These are phyloP conservation scores for Tylopilus balloui DNA, from an alignment of 768 basidiomycete species.

Conservation along the genomic window DNA sequence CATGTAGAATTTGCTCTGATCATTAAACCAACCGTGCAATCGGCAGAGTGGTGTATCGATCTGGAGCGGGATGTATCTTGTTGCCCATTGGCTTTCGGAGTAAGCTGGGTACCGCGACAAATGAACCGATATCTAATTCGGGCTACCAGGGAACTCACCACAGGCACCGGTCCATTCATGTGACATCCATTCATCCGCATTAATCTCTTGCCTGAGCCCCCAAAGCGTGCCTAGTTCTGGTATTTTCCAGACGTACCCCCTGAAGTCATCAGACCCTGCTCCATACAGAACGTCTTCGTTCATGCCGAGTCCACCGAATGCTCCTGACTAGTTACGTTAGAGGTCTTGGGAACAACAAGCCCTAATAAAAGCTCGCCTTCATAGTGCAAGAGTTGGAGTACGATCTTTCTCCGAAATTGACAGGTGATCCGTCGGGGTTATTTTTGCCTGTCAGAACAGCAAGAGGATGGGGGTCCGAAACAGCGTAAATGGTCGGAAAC, in stretches of 20 bases:
- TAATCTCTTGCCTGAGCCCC: slow-evolving; percentile 44
- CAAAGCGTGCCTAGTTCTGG: slow-evolving; percentile 46
- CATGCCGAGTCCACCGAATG: slow-evolving; percentile 60
- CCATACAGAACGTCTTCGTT: slow-evolving; percentile 57
- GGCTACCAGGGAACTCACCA: slow-evolving; percentile 25
- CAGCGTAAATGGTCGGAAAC: slow-evolving; percentile 63
- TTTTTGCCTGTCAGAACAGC: slow-evolving; percentile 62
- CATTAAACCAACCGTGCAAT: slow-evolving; percentile 46
- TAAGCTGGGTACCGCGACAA: slow-evolving; percentile 38
- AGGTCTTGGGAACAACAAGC: neutral
- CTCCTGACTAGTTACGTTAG: slow-evolving; percentile 53
- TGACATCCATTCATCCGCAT: slow-evolving; percentile 42
- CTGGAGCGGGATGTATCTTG: slow-evolving; percentile 56
- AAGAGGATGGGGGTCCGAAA: slow-evolving; percentile 65
- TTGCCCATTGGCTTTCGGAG: slow-evolving; percentile 34
- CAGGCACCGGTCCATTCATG: slow-evolving; percentile 27
- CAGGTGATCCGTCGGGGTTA: slow-evolving; percentile 50
- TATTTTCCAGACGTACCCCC: slow-evolving; percentile 74
- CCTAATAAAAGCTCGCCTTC: slow-evolving; percentile 45
- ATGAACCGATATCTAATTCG: slow-evolving; percentile 8
- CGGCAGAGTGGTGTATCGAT: slow-evolving; percentile 60
- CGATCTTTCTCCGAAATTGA: slow-evolving; percentile 43
- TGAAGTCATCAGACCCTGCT: slow-evolving; percentile 82
- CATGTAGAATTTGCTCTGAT: neutral
- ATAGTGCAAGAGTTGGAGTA: slow-evolving; percentile 76